Evolutionary conservation across 345 rosid genomes (phyloP), one percentile per base, ranked within the genome.

Genomic region (Lepidium didymum): DNA sequence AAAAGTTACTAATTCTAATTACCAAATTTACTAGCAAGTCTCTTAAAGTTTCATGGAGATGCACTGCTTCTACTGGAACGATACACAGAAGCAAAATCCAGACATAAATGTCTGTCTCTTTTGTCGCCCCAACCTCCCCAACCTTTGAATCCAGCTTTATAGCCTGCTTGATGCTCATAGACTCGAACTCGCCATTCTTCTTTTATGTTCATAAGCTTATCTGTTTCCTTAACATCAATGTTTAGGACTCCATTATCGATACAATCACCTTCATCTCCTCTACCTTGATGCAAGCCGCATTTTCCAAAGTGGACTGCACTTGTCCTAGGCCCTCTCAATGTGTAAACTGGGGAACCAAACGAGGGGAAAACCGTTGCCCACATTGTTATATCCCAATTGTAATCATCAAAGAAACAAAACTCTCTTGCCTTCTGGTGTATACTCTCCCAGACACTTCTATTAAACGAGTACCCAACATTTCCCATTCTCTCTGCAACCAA

Each of bases 41-140:
- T n/a, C 35, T 5, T 44, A 44, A 15, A 9, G 31, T 14, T 72
- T 57, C 77, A 73, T 38, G 77, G 77, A 57, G 72, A 73, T 41
- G 27, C 37, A 58, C n/a, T 27, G 19, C 27, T 60, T 35, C 45
- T 67, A 18, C 16, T 52, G 2, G 68, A 38, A 67, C 68, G 73
- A 43, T 68, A 68, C 74, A 75, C 68, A 25, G 63, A 66, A 10
- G 99, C 88, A 67, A 91, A 86, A 58, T 73, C 82, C 80, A 94
- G 61, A 85, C 97, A 94, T 78, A 94, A 72, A 33, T 35, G 84
- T n/a, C 75, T 77, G 66, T 94, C 99, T 71, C 99, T 87, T 19
- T 82, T 79, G 52, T 94, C 99, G 0, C 97, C 97, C 99, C 99
- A 94, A 70, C 99, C 97, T 72, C 99, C 99, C 99, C 99, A 94